Evolutionary conservation across 1,284 basidiomycete species (phyloP).

Genomic region (Chondrostereum purpureum): DNA sequence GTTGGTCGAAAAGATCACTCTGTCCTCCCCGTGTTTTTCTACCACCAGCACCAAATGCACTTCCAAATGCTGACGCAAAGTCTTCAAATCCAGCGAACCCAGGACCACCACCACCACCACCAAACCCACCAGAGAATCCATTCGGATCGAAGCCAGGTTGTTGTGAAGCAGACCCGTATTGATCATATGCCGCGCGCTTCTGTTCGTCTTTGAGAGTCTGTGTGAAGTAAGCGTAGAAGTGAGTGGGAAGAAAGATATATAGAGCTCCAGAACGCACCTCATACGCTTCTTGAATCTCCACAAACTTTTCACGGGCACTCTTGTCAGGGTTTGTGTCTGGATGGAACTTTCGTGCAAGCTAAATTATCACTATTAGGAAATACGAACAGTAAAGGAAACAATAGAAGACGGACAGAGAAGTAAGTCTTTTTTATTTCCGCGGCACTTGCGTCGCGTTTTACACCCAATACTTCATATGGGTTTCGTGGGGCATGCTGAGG

Average conservation of each 20-base stretch:
- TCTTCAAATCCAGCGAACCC: constrained; percentile 68
- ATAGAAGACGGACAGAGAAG: constrained; percentile 65
- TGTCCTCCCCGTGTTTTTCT: constrained; percentile 30
- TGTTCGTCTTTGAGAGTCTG: constrained; percentile 91
- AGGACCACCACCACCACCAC: constrained; percentile 43
- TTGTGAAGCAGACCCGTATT: constrained; percentile 91
- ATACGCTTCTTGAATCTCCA: constrained; percentile 96
- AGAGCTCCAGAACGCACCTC: constrained; percentile 64
- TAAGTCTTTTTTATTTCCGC: constrained; percentile 97
- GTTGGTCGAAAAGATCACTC: constrained; percentile 80
- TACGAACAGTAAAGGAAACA: constrained; percentile 4
- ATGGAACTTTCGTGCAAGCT: constrained; percentile 98
- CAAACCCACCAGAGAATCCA: constrained; percentile 59
- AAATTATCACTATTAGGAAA: too few relatives aligned
- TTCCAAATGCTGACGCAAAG: constrained; percentile 66
- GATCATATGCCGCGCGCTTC: constrained; percentile 90
- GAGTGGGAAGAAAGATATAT: constrained; percentile 12
- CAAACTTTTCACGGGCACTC: constrained; percentile 86
- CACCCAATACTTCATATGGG: constrained; percentile 89
- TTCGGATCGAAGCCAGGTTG: constrained; percentile 92
- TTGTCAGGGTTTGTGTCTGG: constrained; percentile 96
- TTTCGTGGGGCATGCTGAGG: constrained; percentile 64
- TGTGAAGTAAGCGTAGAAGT: constrained; percentile 11
- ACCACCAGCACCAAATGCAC: constrained; percentile 30
- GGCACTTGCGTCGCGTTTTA: constrained; percentile 76